Percentiles rank a stretch among this genome's conserved stretches.
Evolutionary conservation across 768 basidiomycete genomes (phyloP).

Genomic region (Phlebiopsis gigantea): DNA sequence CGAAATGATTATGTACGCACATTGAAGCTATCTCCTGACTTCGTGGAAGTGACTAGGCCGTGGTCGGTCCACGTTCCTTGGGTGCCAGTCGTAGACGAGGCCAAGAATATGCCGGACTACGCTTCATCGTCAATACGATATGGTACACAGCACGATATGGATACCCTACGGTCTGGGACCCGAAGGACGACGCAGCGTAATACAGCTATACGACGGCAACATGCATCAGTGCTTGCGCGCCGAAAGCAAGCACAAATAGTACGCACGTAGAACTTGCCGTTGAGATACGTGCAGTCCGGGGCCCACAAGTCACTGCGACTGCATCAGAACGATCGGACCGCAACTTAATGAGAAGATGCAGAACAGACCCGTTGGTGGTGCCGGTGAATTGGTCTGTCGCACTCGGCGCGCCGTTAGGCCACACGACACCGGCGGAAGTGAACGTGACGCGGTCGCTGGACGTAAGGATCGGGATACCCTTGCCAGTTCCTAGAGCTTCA

Average conservation of each 20-base stretch:
- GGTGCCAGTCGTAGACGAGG: slow-evolving; percentile 41
- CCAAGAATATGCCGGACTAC: slow-evolving; percentile 49
- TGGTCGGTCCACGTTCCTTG: slow-evolving; percentile 32
- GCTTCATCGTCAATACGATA: neutral
- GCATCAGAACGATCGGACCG: neutral
- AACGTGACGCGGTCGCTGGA: slow-evolving; percentile 44
- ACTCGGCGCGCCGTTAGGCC: slow-evolving; percentile 40
- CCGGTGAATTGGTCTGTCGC: slow-evolving; percentile 48
- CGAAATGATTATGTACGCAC: slow-evolving; percentile 20
- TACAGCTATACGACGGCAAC: slow-evolving; percentile 34
- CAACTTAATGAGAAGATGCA: neutral
- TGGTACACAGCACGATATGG: neutral
- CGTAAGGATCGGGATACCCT: slow-evolving; percentile 45
- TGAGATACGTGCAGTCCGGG: slow-evolving; percentile 28
- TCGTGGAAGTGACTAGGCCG: slow-evolving; percentile 43
- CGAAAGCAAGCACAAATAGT: neutral
- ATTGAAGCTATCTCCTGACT: slow-evolving; percentile 33
- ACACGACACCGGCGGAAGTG: slow-evolving; percentile 42
- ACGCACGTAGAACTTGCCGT: slow-evolving; percentile 20
- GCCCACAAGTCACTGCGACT: slow-evolving; percentile 25
- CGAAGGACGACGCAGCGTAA: slow-evolving; percentile 50
- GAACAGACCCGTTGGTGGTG: slow-evolving; percentile 34
- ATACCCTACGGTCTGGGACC: slow-evolving; percentile 38
- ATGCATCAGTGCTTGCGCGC: neutral
- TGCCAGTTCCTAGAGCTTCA: slow-evolving; percentile 24